phyloP scores from a whole-genome alignment of 345 rosid species.

The Lumnitzera littorea region DNA sequence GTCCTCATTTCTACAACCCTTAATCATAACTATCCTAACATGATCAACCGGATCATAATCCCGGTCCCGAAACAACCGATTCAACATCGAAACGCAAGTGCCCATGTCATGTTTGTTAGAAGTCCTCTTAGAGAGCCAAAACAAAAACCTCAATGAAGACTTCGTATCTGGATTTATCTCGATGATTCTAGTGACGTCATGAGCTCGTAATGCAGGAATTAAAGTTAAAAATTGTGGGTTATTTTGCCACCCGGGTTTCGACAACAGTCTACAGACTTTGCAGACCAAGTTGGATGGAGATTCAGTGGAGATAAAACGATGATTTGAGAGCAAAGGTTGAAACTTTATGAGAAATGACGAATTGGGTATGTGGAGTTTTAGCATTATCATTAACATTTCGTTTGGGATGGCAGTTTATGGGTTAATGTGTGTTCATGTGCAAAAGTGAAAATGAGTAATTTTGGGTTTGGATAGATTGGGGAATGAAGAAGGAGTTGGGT shows the following conservation, averaged over 20 bases:
- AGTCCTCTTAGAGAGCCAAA: constrained; percentile 42
- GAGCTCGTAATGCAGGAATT: constrained; percentile 26
- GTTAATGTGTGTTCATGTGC: no score
- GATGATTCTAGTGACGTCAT: constrained; percentile 40
- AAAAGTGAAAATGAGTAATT: no score
- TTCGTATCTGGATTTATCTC: constrained; percentile 24
- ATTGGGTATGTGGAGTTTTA: neutral
- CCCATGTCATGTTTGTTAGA: constrained; percentile 43
- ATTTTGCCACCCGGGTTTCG: constrained; percentile 31
- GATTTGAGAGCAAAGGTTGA: neutral
- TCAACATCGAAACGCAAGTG: constrained; percentile 38
- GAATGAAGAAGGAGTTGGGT: no score
- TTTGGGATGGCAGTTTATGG: no score
- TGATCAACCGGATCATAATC: constrained; percentile 35
- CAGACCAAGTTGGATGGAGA: constrained; percentile 20
- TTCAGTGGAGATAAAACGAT: constrained; percentile 13
- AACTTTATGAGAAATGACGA: neutral
- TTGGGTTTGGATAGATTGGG: no score
- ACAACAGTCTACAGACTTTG: constrained; percentile 26
- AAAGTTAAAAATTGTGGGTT: constrained; percentile 31
- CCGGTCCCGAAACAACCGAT: constrained; percentile 38
- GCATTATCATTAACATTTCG: no score
- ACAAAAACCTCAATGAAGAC: constrained; percentile 30
- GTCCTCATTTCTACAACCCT: constrained; percentile 36
- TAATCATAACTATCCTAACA: constrained; percentile 54